phyloP scores from a whole-genome alignment of 495 filamentous ascomycete species.

The Trichocladium uniseriatum region DNA sequence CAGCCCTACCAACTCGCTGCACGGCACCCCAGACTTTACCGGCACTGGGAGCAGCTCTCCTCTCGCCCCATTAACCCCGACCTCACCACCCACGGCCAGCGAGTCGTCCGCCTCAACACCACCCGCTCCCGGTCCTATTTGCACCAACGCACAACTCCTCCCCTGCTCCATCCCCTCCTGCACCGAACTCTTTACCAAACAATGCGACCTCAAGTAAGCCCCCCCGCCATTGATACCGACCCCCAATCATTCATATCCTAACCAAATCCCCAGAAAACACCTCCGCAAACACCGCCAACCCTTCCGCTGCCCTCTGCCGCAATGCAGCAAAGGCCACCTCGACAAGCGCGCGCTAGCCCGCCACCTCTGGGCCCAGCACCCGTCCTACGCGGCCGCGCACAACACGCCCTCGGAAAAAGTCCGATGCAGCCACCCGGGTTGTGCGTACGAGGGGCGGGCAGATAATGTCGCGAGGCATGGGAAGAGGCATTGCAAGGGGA shows the following conservation, averaged over 20 bases:
- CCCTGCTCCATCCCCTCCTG: too few relatives aligned
- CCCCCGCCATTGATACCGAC: too few relatives aligned
- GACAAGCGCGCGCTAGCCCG: constrained; percentile 19
- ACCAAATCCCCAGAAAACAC: constrained; percentile 11
- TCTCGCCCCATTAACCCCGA: neutral
- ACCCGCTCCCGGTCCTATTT: too few relatives aligned
- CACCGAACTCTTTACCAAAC: too few relatives aligned
- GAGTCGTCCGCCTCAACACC: too few relatives aligned
- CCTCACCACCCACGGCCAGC: too few relatives aligned
- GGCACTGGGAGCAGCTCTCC: neutral
- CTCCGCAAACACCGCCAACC: constrained; percentile 13
- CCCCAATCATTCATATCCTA: too few relatives aligned
- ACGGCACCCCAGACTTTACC: neutral
- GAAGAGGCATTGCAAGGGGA: constrained; percentile 15
- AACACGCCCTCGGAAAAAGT: constrained; percentile 10
- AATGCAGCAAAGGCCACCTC: constrained; percentile 13
- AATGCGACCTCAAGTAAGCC: too few relatives aligned
- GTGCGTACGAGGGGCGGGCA: constrained; percentile 12
- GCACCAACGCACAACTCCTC: too few relatives aligned
- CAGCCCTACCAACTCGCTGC: neutral
- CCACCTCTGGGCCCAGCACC: constrained; percentile 19
- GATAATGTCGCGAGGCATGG: constrained; percentile 17
- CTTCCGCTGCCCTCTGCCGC: constrained; percentile 11
- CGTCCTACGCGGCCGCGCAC: constrained; percentile 6
- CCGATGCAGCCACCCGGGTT: constrained; percentile 10